These are phyloP conservation scores for Diaporthe australafricana DNA, from an alignment of 2,329 filamentous ascomycete species.

Conservation along the genomic window DNA sequence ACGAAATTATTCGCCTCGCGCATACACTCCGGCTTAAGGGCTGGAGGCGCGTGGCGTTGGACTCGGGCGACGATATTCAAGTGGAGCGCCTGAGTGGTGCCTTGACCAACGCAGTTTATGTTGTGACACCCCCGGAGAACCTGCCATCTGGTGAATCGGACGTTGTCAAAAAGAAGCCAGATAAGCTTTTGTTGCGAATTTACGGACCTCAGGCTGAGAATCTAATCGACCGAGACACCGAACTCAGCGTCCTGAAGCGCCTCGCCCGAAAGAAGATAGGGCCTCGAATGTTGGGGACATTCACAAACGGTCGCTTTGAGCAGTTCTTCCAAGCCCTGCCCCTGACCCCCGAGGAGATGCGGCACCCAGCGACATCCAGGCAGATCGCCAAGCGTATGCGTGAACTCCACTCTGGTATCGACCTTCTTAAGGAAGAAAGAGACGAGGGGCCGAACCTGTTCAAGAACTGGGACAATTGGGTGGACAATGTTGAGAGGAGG, in stretches of 20 bases:
- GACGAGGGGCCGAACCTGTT: conserved; percentile 85
- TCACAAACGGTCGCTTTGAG: conserved; percentile 94
- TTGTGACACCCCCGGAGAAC: conserved; percentile 83
- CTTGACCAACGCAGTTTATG: conserved; percentile 95
- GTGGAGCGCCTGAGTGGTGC: conserved; percentile 88
- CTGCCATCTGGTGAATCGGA: conserved; percentile 54
- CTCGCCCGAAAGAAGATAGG: conserved; percentile 94
- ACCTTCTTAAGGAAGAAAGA: conserved; percentile 82
- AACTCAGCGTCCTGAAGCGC: conserved; percentile 86
- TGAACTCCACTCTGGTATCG: conserved; percentile 93
- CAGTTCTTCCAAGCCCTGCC: conserved; percentile 90
- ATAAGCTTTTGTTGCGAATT: conserved; percentile 86
- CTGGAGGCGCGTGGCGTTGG: conserved; percentile 85
- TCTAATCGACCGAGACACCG: conserved; percentile 92
- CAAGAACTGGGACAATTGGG: conserved; percentile 96
- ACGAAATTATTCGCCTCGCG: conserved; percentile 87
- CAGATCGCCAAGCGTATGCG: conserved; percentile 98
- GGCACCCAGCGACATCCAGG: conserved; percentile 83
- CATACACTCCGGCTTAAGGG: conserved; percentile 92
- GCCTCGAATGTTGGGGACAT: conserved; percentile 89
- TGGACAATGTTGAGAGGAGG: conserved; percentile 72
- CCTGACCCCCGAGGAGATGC: conserved; percentile 80
- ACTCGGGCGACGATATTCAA: conserved; percentile 74
- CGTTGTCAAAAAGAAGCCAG: conserved; percentile 54
- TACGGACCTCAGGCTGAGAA: conserved; percentile 97